Evolutionary conservation across 768 basidiomycete species (phyloP), one percentile per base, ranked within the genome.

Genomic region (Russula lepida): DNA sequence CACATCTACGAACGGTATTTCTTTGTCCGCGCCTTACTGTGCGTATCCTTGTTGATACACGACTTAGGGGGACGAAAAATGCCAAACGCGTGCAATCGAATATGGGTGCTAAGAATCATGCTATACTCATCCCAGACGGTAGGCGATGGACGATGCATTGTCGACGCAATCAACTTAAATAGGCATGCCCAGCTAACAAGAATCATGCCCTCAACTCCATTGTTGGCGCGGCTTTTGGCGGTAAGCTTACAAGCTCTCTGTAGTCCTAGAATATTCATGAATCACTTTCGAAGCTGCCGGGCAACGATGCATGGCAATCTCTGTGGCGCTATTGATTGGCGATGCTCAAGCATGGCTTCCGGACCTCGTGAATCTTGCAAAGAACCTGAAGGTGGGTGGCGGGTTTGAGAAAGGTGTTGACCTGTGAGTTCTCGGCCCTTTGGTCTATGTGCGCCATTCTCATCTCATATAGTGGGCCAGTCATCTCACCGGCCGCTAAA

Each of bases 21-120:
- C 5, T 48, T 1, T 13, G 6, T 50, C 37, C n/a, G 3, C 6
- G 13, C 30, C 3, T 51, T 32, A 11, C 27, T 13, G 0, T 50
- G 25, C 54, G 39, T 21, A 33, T 47, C 59, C 66, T 58, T 70
- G 44, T 17, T 56, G 17, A 52, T n/a, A 54, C 27, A 15, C 6
- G 21, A 21, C 27, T 55, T 64, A 89, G 92, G 59, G 95, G 90
- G 7, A 89, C 88, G 1, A 78, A 81, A 61, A 85, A 88, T 63
- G 92, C 95, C 46, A 98, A 98, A 71, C 84, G 63, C 12, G 64
- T 66, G 4, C 63, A 86, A 75, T 84, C 86, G 11, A 88, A 89
- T 68, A 74, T 98, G 73, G 95, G 95, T n/a, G 95, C 95, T 30
- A 99, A 99, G 77, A 98, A 95, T 68, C 94, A 95, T 72, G 92